Conservation (phyloP, 2,329 filamentous ascomycete species). For the Hypocreales sp. region DNA sequence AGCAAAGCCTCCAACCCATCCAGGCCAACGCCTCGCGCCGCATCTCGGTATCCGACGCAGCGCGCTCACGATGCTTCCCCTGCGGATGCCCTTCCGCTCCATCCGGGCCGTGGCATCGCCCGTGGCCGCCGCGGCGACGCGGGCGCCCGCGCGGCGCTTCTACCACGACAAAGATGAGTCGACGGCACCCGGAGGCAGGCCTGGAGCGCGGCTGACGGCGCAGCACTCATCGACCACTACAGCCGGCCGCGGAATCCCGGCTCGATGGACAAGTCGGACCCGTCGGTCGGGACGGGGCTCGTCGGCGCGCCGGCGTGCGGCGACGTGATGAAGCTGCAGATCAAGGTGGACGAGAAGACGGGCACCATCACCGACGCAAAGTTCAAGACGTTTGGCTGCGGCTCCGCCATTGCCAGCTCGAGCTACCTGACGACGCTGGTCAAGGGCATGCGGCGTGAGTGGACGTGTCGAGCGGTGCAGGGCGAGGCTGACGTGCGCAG, state of each 20-base stretch:
- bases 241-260: slow-evolving; percentile 39
- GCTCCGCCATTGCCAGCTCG: slow-evolving; percentile 74
- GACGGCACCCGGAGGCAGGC: too few species aligned
- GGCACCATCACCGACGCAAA: slow-evolving; percentile 89
- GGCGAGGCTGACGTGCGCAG: slow-evolving; percentile 1
- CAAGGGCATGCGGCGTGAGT: slow-evolving; percentile 74
- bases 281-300: slow-evolving; percentile 77
- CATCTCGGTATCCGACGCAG: too few species aligned
- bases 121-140: slow-evolving; percentile 8
- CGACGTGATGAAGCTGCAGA: slow-evolving; percentile 72
- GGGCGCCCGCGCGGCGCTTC: slow-evolving; percentile 21
- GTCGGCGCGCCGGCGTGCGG: slow-evolving; percentile 81
- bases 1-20: too few species aligned
- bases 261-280: slow-evolving; percentile 54
- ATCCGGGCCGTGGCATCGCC: slow-evolving; percentile 5
- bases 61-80: slow-evolving; percentile 5
- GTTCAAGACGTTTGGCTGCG: slow-evolving; percentile 97
- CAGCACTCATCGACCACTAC: slow-evolving; percentile 28
- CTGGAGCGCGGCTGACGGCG: too few species aligned
- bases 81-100: slow-evolving; percentile 5
- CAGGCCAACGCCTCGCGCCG: too few species aligned
- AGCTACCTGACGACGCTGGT: slow-evolving; percentile 93
- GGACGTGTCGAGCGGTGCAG: too few species aligned
- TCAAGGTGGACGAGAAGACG: slow-evolving; percentile 74
- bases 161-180: slow-evolving; percentile 31